Evolutionary conservation across 371 early-diverging fungal genomes (phyloP).

Genomic region (Nematocida ausubeli): DNA sequence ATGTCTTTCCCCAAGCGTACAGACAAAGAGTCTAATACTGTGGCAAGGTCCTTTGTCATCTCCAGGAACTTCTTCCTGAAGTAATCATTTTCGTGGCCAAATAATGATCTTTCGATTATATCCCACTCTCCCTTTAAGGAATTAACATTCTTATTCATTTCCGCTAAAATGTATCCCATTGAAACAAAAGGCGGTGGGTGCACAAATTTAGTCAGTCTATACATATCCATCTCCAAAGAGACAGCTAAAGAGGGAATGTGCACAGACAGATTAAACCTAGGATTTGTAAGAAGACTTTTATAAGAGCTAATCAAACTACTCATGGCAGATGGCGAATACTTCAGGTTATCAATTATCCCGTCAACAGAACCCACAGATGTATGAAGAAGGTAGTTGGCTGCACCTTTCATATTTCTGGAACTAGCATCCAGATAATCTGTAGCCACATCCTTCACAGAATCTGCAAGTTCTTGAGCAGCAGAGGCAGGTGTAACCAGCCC

Average conservation of each 20-base stretch:
- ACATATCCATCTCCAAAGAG: constrained; percentile 6
- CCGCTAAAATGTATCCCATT: constrained; percentile 8
- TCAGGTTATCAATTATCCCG: constrained; percentile 18
- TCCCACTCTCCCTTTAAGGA: constrained; percentile 23
- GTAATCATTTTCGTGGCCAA: not conserved
- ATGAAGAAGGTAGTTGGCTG: constrained; percentile 23
- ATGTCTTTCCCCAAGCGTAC: constrained; percentile 5
- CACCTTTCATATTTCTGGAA: not conserved
- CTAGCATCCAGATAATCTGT: not conserved
- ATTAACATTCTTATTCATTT: not conserved
- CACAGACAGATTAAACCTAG: not conserved
- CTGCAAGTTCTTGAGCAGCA: constrained; percentile 21
- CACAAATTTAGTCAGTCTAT: not conserved
- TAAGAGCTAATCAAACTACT: not conserved
- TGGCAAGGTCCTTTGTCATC: constrained; percentile 34
- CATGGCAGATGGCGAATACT: constrained; percentile 16
- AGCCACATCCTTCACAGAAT: not conserved
- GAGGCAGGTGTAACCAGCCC: constrained; percentile 36
- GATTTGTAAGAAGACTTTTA: constrained; percentile 17
- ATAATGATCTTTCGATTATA: not conserved
- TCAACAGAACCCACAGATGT: constrained; percentile 26
- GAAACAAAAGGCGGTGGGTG: not conserved
- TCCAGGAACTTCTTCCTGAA: constrained; percentile 9
- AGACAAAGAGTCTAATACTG: constrained; percentile 2
- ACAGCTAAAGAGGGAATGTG: not conserved